phyloP scores from a whole-genome alignment of 129 eudicot genomes.

The Logfia minima region DNA sequence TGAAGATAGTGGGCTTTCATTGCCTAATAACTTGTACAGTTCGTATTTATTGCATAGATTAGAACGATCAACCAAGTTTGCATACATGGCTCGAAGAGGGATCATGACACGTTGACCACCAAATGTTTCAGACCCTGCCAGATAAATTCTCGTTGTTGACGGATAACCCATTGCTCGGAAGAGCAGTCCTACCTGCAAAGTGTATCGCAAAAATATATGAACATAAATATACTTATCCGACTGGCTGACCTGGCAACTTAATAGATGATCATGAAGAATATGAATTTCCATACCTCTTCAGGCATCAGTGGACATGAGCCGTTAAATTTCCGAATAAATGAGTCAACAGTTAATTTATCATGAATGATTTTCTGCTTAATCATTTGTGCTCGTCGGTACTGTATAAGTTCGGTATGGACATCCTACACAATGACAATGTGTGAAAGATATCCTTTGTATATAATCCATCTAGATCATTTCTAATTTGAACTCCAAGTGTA shows the following conservation, averaged over 20 bases:
- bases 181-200: slow-evolving; percentile 82
- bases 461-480: not conserved
- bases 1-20: slow-evolving; percentile 53
- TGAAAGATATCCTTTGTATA: not conserved
- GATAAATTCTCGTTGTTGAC: slow-evolving; percentile 77
- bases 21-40: slow-evolving; percentile 57
- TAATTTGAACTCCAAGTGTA: slow-evolving; percentile 11
- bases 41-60: slow-evolving; percentile 79
- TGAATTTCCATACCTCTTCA: slow-evolving; percentile 47
- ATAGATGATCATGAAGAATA: slow-evolving; percentile 5
- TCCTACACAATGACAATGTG: slow-evolving; percentile 45
- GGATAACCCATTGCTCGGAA: slow-evolving; percentile 97
- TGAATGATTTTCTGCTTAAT: slow-evolving; percentile 66
- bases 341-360: slow-evolving; percentile 70
- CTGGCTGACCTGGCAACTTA: not conserved
- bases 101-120: slow-evolving; percentile 97
- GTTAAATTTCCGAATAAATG: slow-evolving; percentile 54
- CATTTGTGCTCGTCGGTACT: slow-evolving; percentile 78
- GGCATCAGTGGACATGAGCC: slow-evolving; percentile 78
- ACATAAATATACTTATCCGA: not conserved
- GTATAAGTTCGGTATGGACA: slow-evolving; percentile 87
- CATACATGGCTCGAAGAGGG: slow-evolving; percentile 88
- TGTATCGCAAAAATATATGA: not conserved
- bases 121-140: slow-evolving; percentile 92
- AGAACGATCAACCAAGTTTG: slow-evolving; percentile 87